These are phyloP conservation scores for Pseudozyma sp. DNA, from an alignment of 1,284 basidiomycete genomes.

Conservation along the genomic window DNA sequence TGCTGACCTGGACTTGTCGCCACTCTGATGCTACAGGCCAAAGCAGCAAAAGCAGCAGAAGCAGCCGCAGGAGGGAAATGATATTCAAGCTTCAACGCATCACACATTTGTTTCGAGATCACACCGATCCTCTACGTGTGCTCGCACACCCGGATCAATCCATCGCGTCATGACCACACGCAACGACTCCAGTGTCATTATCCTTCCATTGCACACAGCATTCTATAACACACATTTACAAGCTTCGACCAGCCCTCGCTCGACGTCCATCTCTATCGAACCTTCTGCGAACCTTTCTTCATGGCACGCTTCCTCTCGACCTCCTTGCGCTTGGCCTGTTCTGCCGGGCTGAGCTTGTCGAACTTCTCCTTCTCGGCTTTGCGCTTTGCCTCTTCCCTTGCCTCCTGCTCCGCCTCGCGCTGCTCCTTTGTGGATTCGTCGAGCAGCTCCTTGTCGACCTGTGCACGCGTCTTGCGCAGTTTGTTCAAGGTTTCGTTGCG, in stretches of 20 bases:
- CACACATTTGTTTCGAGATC: background rate
- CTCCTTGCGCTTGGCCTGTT: conserved; percentile 66
- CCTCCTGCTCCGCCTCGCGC: conserved; percentile 60
- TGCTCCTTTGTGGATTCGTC: conserved; percentile 51
- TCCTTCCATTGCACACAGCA: conserved; percentile 8
- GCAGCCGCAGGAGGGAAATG: conserved; percentile 30
- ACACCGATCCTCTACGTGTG: background rate
- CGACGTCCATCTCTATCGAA: conserved; percentile 2
- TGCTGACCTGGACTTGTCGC: background rate
- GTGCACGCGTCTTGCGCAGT: conserved; percentile 56
- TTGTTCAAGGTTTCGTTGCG: conserved; percentile 51
- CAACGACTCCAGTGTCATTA: background rate
- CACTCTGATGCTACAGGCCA: conserved; percentile 15
- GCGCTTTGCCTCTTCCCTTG: conserved; percentile 55
- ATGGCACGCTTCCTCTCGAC: conserved; percentile 62
- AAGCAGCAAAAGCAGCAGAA: conserved; percentile 42
- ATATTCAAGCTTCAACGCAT: background rate
- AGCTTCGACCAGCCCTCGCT: background rate
- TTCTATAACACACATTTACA: background rate
- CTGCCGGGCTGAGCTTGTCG: conserved; percentile 60
- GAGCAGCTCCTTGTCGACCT: conserved; percentile 54
- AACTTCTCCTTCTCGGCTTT: conserved; percentile 62
- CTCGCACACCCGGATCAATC: background rate
- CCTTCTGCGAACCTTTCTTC: conserved; percentile 54
- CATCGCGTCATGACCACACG: too few species aligned